These are phyloP conservation scores for Vitis labrusca DNA, from an alignment of 164 flowering plant species.

Conservation along the genomic window DNA sequence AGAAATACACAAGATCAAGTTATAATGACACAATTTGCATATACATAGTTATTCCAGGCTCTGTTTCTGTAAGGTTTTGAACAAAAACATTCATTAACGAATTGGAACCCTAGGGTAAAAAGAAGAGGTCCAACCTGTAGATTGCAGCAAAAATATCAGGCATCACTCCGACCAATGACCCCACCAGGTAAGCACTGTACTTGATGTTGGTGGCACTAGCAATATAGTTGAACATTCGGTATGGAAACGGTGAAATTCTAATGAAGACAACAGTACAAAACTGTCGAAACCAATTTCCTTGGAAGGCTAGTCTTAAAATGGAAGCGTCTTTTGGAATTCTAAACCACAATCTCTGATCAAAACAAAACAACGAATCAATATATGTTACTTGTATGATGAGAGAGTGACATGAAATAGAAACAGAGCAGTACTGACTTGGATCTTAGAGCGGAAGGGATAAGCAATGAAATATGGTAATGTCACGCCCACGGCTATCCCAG, in stretches of 20 bases:
- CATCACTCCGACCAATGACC: conserved; percentile 16
- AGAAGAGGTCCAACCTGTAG: conserved; percentile 10
- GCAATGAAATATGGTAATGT: conserved; percentile 16
- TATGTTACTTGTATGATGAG: too few species aligned
- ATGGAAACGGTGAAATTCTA: conserved; percentile 20
- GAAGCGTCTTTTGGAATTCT: conserved; percentile 17
- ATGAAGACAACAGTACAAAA: conserved; percentile 15
- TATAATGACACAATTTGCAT: neutral
- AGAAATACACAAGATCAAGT: neutral
- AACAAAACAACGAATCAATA: too few species aligned
- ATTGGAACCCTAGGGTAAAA: neutral
- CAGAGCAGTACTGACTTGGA: conserved; percentile 5
- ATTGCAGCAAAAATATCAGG: conserved; percentile 18
- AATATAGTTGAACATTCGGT: conserved; percentile 14
- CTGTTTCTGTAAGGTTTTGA: too few species aligned
- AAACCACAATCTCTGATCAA: conserved; percentile 11
- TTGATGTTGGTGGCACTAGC: conserved; percentile 12
- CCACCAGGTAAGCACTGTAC: conserved; percentile 11
- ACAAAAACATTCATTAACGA: neutral
- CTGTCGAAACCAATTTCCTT: conserved; percentile 24
- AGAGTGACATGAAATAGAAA: neutral
- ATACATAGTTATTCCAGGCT: neutral
- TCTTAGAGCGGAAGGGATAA: conserved; percentile 9
- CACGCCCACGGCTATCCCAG: conserved; percentile 14
- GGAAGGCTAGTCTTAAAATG: conserved; percentile 6